These are phyloP conservation scores for Perilla frutescens DNA, from an alignment of 257 asterid species.

Conservation along the genomic window DNA sequence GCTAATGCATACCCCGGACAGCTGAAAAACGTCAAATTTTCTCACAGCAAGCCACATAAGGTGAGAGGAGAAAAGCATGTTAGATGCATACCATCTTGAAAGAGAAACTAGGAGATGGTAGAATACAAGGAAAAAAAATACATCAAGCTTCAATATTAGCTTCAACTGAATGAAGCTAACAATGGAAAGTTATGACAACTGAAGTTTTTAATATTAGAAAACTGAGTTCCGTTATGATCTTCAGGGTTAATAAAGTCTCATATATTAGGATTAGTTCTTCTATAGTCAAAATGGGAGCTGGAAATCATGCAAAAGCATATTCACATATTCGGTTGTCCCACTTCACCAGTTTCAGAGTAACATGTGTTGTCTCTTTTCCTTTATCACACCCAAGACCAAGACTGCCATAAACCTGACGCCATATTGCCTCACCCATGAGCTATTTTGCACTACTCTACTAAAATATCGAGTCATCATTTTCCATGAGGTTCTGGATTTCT, in stretches of 20 bases:
- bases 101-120: neutral
- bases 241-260: constrained; percentile 3
- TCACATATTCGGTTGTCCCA: constrained; percentile 2
- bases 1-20: constrained; percentile 17
- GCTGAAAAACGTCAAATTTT: constrained; percentile 12
- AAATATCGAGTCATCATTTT: neutral
- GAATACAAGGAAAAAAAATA: neutral
- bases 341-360: neutral
- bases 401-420: constrained; percentile 2
- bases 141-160: neutral
- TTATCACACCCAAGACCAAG: constrained; percentile 20
- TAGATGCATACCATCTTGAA: neutral
- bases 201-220: constrained; percentile 9
- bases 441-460: neutral
- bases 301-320: neutral
- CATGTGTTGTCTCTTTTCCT: neutral
- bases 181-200: neutral
- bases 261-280: neutral
- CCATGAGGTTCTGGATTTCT: neutral
- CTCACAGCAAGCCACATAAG: constrained; percentile 8
- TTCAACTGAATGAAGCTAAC: neutral
- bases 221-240: neutral
- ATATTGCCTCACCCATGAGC: neutral
- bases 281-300: neutral
- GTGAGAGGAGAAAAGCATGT: neutral